Percentiles rank a stretch among this genome's conserved stretches.
These are phyloP conservation scores for Staphylotrichum longicolle DNA, from an alignment of 495 filamentous ascomycete genomes.

Conservation along the genomic window DNA sequence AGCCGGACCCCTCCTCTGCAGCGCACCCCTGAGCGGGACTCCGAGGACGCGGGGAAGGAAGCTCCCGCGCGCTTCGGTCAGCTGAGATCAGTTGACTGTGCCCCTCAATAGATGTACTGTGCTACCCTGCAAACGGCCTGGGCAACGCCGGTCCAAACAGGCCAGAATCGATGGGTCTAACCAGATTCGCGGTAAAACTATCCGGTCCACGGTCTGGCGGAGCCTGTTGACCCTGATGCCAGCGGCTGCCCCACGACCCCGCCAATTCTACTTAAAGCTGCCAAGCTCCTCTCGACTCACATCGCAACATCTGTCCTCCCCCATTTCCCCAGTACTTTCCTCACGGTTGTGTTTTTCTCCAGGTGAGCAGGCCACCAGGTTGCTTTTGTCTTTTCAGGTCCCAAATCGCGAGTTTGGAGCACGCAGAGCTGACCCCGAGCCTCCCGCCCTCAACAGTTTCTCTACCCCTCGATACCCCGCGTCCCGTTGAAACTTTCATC, in stretches of 20 bases:
- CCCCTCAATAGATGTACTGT: too few species aligned
- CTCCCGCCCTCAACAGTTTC: conserved; percentile 3
- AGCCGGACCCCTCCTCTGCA: too few species aligned
- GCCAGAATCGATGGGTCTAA: too few species aligned
- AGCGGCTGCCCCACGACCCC: conserved; percentile 11
- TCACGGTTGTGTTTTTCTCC: neutral
- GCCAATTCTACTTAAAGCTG: conserved; percentile 10
- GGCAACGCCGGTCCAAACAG: too few species aligned
- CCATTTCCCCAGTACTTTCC: neutral
- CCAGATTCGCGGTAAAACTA: too few species aligned
- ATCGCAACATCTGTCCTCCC: conserved; percentile 15
- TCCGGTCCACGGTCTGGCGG: too few species aligned
- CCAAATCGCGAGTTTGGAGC: neutral
- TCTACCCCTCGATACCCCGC: conserved; percentile 28
- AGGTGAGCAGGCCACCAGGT: conserved; percentile 7
- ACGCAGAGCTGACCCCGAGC: conserved; percentile 18
- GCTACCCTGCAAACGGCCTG: too few species aligned
- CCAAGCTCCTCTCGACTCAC: conserved; percentile 11
- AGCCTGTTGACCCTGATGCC: too few species aligned
- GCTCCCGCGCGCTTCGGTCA: too few species aligned
- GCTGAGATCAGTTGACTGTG: too few species aligned
- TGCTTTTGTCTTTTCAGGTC: neutral
- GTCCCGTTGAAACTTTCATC: conserved; percentile 14
- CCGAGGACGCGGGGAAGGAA: too few species aligned
- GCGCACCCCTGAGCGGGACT: too few species aligned